phyloP scores from a whole-genome alignment of 2,329 filamentous ascomycete species.

The Orbilia ellipsospora region DNA sequence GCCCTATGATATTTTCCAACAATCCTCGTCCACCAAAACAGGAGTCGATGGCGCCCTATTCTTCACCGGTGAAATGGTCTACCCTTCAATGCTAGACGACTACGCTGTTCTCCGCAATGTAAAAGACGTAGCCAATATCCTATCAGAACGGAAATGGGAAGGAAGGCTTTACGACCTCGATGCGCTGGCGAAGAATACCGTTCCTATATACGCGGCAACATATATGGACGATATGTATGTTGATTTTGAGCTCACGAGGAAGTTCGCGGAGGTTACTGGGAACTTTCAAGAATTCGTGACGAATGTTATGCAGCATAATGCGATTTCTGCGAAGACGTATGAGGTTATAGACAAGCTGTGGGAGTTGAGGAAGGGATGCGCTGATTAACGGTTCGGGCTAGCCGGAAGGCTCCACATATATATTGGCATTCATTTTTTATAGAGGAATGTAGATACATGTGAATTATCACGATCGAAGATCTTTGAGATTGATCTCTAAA shows the following conservation, averaged over 20 bases:
- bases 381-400: slow-evolving; percentile 65
- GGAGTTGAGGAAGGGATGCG: slow-evolving; percentile 76
- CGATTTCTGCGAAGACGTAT: slow-evolving; percentile 76
- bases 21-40: slow-evolving; percentile 61
- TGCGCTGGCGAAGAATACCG: slow-evolving; percentile 78
- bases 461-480: neutral
- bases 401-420: too few species aligned
- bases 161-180: slow-evolving; percentile 78
- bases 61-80: slow-evolving; percentile 95
- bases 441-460: neutral
- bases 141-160: slow-evolving; percentile 78
- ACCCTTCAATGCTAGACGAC: slow-evolving; percentile 82
- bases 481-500: neutral
- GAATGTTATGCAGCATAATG: slow-evolving; percentile 88
- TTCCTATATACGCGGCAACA: slow-evolving; percentile 85
- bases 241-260: slow-evolving; percentile 76
- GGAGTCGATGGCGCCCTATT: slow-evolving; percentile 69
- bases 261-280: slow-evolving; percentile 79
- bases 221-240: slow-evolving; percentile 95
- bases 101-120: slow-evolving; percentile 80
- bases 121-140: slow-evolving; percentile 73
- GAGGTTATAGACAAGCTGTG: slow-evolving; percentile 83
- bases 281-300: slow-evolving; percentile 84
- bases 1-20: slow-evolving; percentile 23
- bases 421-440: too few species aligned